Evolutionary conservation across 2,329 filamentous ascomycete genomes (phyloP), one percentile per base, ranked within the genome.

Genomic region (Fusarium equiseti): DNA sequence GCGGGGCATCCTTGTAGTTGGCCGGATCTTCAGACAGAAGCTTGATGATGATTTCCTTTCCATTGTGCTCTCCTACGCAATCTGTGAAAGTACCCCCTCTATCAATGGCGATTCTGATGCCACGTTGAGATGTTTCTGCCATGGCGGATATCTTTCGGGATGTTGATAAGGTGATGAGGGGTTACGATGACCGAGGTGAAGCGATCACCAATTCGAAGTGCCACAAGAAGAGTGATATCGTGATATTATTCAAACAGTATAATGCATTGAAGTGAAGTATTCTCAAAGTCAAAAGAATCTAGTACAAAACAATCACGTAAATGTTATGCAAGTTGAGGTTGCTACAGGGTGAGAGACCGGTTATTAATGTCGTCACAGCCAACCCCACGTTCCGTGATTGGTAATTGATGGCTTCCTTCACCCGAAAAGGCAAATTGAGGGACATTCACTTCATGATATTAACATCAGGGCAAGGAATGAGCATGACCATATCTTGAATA

Each of bases 1-100:
- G 87, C 4, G 95, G 95, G 15, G 95, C 95, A 84, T 98, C 95
- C 18, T 90, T 86, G 82, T 98, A 98, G 83, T 97, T 97, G 59
- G 89, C 87, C 4, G 95, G 95, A 79, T 97, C 95, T 75, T 95
- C 94, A 4, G 94, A 97, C 20, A 97, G 88, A 4, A 97, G 88
- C 82, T 97, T 97, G 81, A 96, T 94, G 59, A 97, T 86, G 55
- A 94, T 87, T 77, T 96, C 92, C 78, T 95, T 88, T 86, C 92
- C 71, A 85, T 90, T 74, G 87, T 92, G 88, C 75, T 95, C 95
- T 71, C 93, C 94, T 22, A 97, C 92, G 77, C 94, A 97, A 81
- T 97, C 94, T 42, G 94, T 97, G 79, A 97, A 97, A 29, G 94
- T 97, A 62, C 94, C 94, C 72, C 94, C 94, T 66, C 94, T 90